phyloP scores from a whole-genome alignment of 805 yeast genomes.

The Candida hispaniensis region DNA sequence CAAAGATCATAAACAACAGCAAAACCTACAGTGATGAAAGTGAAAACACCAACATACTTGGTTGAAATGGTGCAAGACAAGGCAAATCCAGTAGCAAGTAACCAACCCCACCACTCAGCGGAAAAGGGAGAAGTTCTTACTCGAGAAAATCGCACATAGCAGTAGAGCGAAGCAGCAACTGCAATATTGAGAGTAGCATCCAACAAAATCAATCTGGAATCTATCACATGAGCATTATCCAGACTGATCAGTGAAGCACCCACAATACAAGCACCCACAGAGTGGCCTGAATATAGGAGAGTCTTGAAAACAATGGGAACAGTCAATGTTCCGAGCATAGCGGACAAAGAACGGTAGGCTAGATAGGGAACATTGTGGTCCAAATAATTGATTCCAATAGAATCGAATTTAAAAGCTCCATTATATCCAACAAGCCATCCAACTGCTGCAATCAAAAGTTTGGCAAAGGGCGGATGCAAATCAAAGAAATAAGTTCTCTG shows the following conservation, averaged over 20 bases:
- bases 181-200: constrained; percentile 83
- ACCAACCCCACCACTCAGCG: constrained; percentile 78
- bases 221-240: constrained; percentile 84
- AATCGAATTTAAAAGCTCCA: constrained; percentile 87
- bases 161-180: constrained; percentile 69
- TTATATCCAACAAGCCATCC: constrained; percentile 85
- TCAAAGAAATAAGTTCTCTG: constrained; percentile 91
- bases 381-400: constrained; percentile 73
- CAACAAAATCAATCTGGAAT: constrained; percentile 79
- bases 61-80: constrained; percentile 90
- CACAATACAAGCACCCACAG: constrained; percentile 66
- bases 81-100: constrained; percentile 68
- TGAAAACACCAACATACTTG: constrained; percentile 91
- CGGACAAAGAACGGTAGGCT: constrained; percentile 69
- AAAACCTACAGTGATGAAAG: constrained; percentile 75
- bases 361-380: constrained; percentile 76
- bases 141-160: constrained; percentile 68
- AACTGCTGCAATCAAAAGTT: constrained; percentile 76
- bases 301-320: constrained; percentile 79
- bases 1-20: constrained; percentile 84
- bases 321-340: constrained; percentile 69
- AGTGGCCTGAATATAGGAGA: constrained; percentile 73
- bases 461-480: constrained; percentile 97
- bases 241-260: constrained; percentile 67
- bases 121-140: constrained; percentile 60